These are phyloP conservation scores for Sodiomyces alkalinus DNA, from an alignment of 2,329 filamentous ascomycete genomes.

Conservation along the genomic window DNA sequence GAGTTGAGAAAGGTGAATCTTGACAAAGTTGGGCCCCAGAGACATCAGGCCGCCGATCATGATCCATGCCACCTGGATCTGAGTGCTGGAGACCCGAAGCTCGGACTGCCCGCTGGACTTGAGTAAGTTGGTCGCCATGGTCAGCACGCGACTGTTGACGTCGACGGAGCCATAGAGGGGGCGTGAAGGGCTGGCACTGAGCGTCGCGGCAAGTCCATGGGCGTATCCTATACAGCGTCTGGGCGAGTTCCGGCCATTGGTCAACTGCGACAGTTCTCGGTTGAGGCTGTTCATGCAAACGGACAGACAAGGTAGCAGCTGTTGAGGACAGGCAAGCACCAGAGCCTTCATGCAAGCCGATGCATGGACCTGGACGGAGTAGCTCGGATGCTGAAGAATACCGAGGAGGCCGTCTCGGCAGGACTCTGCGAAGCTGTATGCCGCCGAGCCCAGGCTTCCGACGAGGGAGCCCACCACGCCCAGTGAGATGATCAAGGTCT, in stretches of 20 bases:
- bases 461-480: slow-evolving; percentile 70
- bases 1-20: slow-evolving; percentile 90
- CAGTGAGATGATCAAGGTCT: slow-evolving; percentile 64
- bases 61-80: slow-evolving; percentile 97
- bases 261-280: slow-evolving; percentile 67
- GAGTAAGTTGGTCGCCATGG: slow-evolving; percentile 79
- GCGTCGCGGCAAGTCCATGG: slow-evolving; percentile 75
- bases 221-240: slow-evolving; percentile 81
- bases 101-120: slow-evolving; percentile 90
- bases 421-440: slow-evolving; percentile 61
- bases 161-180: slow-evolving; percentile 92
- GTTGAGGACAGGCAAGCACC: slow-evolving; percentile 80
- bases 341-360: slow-evolving; percentile 77
- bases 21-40: slow-evolving; percentile 92
- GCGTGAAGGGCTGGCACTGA: slow-evolving; percentile 77
- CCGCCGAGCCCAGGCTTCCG: slow-evolving; percentile 64
- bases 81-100: slow-evolving; percentile 76
- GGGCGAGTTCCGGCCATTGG: slow-evolving; percentile 60
- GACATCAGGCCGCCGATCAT: slow-evolving; percentile 94
- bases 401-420: slow-evolving; percentile 81
- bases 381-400: slow-evolving; percentile 85
- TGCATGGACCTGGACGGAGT: slow-evolving; percentile 85
- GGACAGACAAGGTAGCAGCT: slow-evolving; percentile 78
- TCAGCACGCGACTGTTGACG: slow-evolving; percentile 80
- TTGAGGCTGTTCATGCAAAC: slow-evolving; percentile 94